Base-by-base conservation (phyloP, 345 rosid genomes). In the Citrus trifoliata region DNA sequence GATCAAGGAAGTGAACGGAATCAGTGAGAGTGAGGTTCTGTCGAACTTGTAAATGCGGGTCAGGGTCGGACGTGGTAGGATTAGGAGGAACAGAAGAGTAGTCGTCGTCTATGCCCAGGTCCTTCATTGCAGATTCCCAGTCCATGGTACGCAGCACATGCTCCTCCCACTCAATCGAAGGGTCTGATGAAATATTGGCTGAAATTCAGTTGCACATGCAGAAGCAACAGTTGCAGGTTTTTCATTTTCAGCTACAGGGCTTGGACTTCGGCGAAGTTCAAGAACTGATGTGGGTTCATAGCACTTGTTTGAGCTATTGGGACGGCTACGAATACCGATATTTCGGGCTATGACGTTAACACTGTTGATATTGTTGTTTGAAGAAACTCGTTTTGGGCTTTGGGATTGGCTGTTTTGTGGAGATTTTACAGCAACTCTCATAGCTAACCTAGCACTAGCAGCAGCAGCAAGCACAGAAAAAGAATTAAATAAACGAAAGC, bases 91-190 rank as follows among this genome's bases (percentile, higher is more conserved):
- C 78, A n/a, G 91, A 89, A 55, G 51, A 3, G 51, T 46, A 13
- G 51, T 95, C 95, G 14, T 89, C 91, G n/a, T 91, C 91, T 58
- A 93, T 74, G 12, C 89, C 97, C 53, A 94, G 72, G 33, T 96
- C 99, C 61, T 82, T 86, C 95, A 96, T 91, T 79, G 93, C 87
- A 9, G 95, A 89, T 63, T 96, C 99, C 98, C 97, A 96, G 68
- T 94, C 98, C 88, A 93, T 85, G 72, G 40, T 78, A 59, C 91
- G 97, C 59, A 91, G 83, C 21, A 87, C 88, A 67, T 89, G 90
- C 48, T 93, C 97, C 58, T 87, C 96, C 89, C 85, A 88, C 70
- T 85, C 89, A 27, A 73, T 69, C n/a, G 73, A 33, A 38, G 80
- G 75, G 35, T 78, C 75, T 5, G 75, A 35, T 46, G 51, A 3